Evolutionary conservation across 345 rosid genomes (phyloP).

Genomic region (Cardamine resedifolia): DNA sequence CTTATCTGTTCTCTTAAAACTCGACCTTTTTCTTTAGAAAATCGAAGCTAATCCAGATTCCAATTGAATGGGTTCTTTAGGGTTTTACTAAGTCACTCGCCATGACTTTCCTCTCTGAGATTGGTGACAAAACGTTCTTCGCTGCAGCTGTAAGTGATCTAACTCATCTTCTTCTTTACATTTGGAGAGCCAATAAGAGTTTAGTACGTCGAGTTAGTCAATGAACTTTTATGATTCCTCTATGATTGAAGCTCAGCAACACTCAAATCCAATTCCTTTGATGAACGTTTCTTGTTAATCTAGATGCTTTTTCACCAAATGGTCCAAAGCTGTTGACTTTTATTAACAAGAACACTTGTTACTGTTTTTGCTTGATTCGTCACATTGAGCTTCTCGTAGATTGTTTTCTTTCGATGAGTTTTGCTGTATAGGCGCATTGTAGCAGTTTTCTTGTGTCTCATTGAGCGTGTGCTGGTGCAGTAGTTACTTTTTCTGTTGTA

Average conservation of each 20-base stretch:
- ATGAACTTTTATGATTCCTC: background rate
- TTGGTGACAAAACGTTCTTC: constrained; percentile 94
- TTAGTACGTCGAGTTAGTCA: background rate
- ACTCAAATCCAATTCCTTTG: background rate
- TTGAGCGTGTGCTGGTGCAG: background rate
- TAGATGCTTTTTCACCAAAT: background rate
- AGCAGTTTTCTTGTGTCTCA: background rate
- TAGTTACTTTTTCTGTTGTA: background rate
- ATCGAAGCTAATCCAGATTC: constrained; percentile 1
- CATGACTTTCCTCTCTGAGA: constrained; percentile 90
- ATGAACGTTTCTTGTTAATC: background rate
- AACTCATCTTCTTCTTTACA: background rate
- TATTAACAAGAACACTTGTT: background rate
- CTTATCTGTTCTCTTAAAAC: background rate
- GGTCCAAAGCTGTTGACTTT: constrained; percentile 16
- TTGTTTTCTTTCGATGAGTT: background rate
- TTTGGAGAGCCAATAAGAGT: background rate
- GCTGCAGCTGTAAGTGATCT: constrained; percentile 80
- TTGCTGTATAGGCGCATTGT: background rate
- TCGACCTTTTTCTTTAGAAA: background rate
- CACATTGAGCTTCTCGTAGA: background rate
- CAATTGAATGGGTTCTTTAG: constrained; percentile 33
- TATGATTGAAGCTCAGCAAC: background rate
- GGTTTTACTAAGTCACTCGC: constrained; percentile 92
- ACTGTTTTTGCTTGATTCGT: background rate